Percentiles rank a stretch among this genome's conserved stretches.
These are phyloP conservation scores for Tetragonia tetragonoides DNA, from an alignment of 148 eudicot species.

Conservation along the genomic window DNA sequence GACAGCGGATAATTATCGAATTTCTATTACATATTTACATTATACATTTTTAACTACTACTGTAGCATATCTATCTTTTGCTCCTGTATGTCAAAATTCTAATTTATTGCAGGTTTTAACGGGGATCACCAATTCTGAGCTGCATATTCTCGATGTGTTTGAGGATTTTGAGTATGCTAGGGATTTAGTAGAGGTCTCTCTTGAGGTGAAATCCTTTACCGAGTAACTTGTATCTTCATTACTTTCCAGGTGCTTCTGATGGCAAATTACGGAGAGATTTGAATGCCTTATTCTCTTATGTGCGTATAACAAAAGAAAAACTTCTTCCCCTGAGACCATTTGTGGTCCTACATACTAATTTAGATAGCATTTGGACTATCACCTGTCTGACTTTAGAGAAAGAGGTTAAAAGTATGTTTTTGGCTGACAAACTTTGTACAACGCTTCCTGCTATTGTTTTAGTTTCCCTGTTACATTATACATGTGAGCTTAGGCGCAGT, in stretches of 20 bases:
- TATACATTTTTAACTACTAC: no score
- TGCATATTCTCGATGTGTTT: constrained; percentile 51
- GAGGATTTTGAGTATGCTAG: constrained; percentile 70
- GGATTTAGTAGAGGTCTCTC: constrained; percentile 44
- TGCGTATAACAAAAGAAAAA: neutral
- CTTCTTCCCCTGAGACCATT: neutral
- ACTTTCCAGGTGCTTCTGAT: constrained; percentile 5
- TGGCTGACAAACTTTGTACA: neutral
- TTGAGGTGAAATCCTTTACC: constrained; percentile 26
- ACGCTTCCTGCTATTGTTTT: neutral
- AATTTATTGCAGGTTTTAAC: constrained; percentile 45
- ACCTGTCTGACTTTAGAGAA: neutral
- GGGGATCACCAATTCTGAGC: constrained; percentile 49
- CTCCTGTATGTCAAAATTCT: neutral
- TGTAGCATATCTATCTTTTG: neutral
- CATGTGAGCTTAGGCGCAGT: neutral
- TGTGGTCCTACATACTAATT: neutral
- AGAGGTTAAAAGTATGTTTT: neutral
- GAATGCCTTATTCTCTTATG: neutral
- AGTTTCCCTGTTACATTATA: neutral
- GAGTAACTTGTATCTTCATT: neutral
- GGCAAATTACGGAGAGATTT: neutral
- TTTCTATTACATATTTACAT: no score
- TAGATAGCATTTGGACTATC: neutral
- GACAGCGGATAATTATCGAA: no score